These are phyloP conservation scores for Cercospora nicotianae DNA, from an alignment of 2,329 filamentous ascomycete species.

Conservation along the genomic window DNA sequence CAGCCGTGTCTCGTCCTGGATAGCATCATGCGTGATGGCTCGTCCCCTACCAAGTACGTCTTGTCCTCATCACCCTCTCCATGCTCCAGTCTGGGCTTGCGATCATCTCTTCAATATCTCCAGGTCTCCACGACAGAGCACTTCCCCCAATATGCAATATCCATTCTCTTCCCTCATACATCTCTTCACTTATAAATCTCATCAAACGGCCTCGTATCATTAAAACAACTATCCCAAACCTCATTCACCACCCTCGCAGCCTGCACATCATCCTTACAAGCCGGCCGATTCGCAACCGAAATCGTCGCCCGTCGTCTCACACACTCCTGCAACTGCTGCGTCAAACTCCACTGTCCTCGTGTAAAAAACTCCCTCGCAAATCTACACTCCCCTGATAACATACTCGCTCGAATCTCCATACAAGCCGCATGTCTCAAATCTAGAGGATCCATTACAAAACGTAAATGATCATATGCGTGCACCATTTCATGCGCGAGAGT, in stretches of 20 bases:
- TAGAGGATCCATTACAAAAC: conserved; percentile 86
- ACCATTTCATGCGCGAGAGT: conserved; percentile 97
- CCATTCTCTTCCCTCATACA: no score
- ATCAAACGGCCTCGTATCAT: conserved; percentile 92
- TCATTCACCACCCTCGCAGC: conserved; percentile 88
- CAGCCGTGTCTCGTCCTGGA: background rate
- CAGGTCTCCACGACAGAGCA: background rate
- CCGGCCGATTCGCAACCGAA: conserved; percentile 74
- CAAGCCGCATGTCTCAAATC: conserved; percentile 88
- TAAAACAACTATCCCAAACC: conserved; percentile 98
- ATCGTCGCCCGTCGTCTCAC: conserved; percentile 77
- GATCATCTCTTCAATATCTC: background rate
- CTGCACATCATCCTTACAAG: conserved; percentile 81
- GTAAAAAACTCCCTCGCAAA: conserved; percentile 85
- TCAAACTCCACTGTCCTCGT: conserved; percentile 81
- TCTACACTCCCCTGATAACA: conserved; percentile 89
- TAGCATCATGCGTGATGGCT: background rate
- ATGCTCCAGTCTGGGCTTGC: background rate
- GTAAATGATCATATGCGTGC: conserved; percentile 88
- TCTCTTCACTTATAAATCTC: conserved; percentile 92
- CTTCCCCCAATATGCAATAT: background rate
- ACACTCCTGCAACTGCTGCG: conserved; percentile 91
- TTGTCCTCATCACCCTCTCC: background rate
- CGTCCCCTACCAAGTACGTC: background rate
- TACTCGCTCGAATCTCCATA: conserved; percentile 92